Base-by-base conservation (phyloP, 352 stramenopile genomes). In the Globisporangium carolinianum region DNA sequence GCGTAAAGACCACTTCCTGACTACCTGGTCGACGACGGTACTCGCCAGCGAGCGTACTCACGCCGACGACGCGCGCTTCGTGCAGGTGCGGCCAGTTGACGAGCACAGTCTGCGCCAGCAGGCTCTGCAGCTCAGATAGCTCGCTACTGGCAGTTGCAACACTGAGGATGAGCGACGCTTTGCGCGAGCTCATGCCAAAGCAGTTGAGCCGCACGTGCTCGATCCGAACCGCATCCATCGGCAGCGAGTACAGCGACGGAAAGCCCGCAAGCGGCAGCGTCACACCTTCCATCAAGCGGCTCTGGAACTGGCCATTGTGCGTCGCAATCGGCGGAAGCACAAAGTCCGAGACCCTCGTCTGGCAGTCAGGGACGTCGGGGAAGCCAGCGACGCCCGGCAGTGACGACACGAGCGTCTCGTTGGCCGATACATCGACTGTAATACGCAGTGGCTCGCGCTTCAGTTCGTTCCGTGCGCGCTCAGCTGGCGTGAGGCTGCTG, bases 81-180 rank as follows among this genome's bases (percentile, higher is more conserved):
- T 98, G 96, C 74, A 99, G 87, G 70, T 98, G 98, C 3, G 97
- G 97, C 91, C 96, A 99, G 75, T 99, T 99, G 6, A 98, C 92
- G 61, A 98, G 91, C 4, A 98, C 77, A 0, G 71, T 89, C 38
- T 70, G 77, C 0, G 81, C 77, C 9, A 94, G 57, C 1, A 94
- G 37, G 12, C 76, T 66, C 11, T 80, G 61, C 2, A 75, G 62
- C 15, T 71, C 65, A 24, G 18, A 2, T 3, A 75, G 62, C n/a
- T 67, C 69, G 2, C 61, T 62, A 8, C 58, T 46, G 0, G 53
- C 37, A 69, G 55, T 49, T 6, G 71, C 67, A 0, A 94, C 55
- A 42, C 87, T 65, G 6, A 95, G 66, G 46, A 95, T 86, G 10
- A 93, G 48, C 57, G 83, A 89, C 4, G 75, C 73, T 54, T 95